Evolutionary conservation across 352 stramenopile species (phyloP).

Genomic region (Phytophthora chlamydospora): DNA sequence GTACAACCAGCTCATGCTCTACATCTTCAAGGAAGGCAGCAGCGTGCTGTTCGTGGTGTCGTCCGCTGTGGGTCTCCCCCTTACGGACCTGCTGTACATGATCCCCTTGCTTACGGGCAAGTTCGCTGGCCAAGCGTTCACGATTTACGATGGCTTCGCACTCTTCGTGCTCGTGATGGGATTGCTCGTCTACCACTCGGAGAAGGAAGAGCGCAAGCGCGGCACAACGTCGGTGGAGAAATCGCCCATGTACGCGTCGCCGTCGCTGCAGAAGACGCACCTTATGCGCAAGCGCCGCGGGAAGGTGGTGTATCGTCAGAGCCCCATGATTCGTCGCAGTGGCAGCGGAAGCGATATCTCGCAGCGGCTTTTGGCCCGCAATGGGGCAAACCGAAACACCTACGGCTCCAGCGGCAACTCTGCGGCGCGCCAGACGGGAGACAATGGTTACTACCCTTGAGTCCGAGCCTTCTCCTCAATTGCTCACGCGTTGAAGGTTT

Average conservation of each 20-base stretch:
- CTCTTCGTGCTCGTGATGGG: conserved; percentile 89
- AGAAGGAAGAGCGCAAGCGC: conserved; percentile 81
- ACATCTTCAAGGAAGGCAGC: conserved; percentile 90
- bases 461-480: conserved; percentile 1
- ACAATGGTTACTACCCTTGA: conserved; percentile 15
- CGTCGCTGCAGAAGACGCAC: conserved; percentile 83
- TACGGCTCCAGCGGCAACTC: conserved; percentile 60
- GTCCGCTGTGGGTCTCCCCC: conserved; percentile 77
- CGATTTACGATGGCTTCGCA: conserved; percentile 88
- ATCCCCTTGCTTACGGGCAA: conserved; percentile 76
- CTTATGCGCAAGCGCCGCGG: conserved; percentile 82
- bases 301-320: conserved; percentile 87
- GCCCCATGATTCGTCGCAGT: conserved; percentile 66
- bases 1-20: conserved; percentile 91
- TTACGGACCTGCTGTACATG: conserved; percentile 89
- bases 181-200: conserved; percentile 87
- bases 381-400: conserved; percentile 43
- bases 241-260: conserved; percentile 87
- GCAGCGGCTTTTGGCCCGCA: conserved; percentile 65
- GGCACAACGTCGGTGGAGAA: conserved; percentile 76
- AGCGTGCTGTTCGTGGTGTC: conserved; percentile 90
- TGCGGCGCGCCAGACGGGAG: conserved; percentile 15
- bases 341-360: conserved; percentile 54
- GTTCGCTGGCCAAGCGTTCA: conserved; percentile 73
- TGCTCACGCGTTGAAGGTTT: conserved; percentile 2